Percentiles rank a stretch among this genome's conserved stretches.
Conservation (phyloP, 2,329 filamentous ascomycete species). For the Phaeosphaeria sp. region DNA sequence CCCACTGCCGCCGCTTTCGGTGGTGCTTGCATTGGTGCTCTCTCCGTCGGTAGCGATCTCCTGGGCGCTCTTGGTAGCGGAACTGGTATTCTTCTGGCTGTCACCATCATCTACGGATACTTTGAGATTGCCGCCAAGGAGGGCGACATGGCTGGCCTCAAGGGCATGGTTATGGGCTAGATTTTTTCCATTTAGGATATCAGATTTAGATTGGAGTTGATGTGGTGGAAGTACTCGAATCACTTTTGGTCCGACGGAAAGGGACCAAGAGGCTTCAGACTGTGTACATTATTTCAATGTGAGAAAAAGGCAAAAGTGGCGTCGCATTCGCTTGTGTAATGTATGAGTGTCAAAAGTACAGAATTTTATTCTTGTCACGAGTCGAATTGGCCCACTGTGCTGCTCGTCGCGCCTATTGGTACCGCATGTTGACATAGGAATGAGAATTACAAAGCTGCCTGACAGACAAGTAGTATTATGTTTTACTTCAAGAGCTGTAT, state of each 20-base stretch:
- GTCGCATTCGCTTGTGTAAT: conserved; percentile 4
- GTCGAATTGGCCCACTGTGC: background rate
- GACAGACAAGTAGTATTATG: no score
- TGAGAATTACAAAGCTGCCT: no score
- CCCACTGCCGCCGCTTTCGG: conserved; percentile 97
- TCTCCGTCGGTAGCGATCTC: conserved; percentile 94
- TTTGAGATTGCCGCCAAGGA: conserved; percentile 99
- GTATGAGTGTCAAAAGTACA: conserved; percentile 4
- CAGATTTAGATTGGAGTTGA: background rate
- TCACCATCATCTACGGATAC: conserved; percentile 99
- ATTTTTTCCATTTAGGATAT: conserved; percentile 6
- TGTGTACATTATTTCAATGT: conserved; percentile 4
- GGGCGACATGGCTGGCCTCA: conserved; percentile 85
- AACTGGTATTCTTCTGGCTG: conserved; percentile 96
- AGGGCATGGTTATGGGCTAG: conserved; percentile 68
- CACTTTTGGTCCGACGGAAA: background rate
- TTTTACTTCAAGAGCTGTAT: no score
- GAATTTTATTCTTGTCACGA: background rate
- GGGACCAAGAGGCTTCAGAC: background rate
- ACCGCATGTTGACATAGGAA: no score
- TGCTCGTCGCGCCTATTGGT: no score
- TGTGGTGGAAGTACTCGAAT: background rate
- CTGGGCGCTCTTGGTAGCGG: conserved; percentile 95
- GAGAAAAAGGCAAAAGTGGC: conserved; percentile 1
- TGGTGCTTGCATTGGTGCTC: conserved; percentile 97